These are phyloP conservation scores for Aspergillus tanneri DNA, from an alignment of 2,329 filamentous ascomycete genomes.

Conservation along the genomic window DNA sequence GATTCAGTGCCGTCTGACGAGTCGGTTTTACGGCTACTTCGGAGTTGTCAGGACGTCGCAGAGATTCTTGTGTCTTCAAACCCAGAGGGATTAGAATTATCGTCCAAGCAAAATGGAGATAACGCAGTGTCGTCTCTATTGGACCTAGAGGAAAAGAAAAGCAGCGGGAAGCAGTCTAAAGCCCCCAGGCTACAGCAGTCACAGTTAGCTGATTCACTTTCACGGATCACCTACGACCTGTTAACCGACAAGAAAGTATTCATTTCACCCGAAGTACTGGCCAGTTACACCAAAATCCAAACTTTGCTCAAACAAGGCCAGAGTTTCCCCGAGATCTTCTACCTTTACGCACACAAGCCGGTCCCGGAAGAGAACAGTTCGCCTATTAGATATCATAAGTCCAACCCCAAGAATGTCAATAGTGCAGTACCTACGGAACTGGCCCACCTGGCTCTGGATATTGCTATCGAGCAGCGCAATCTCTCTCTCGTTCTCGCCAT, in stretches of 20 bases:
- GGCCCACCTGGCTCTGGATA: slow-evolving; percentile 71
- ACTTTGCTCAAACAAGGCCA: slow-evolving; percentile 69
- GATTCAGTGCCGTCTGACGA: slow-evolving; percentile 37
- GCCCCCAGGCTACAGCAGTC: slow-evolving; percentile 32
- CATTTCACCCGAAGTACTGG: slow-evolving; percentile 71
- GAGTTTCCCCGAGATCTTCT: slow-evolving; percentile 75
- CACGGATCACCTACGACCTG: slow-evolving; percentile 64
- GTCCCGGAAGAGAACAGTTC: slow-evolving; percentile 62
- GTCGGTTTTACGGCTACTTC: slow-evolving; percentile 33
- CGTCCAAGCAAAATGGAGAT: slow-evolving; percentile 23
- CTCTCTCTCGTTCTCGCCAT: slow-evolving; percentile 76
- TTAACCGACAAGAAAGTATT: slow-evolving; percentile 73
- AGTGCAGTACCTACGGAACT: slow-evolving; percentile 70
- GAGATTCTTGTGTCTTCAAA: slow-evolving; percentile 31
- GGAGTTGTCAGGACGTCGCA: slow-evolving; percentile 36
- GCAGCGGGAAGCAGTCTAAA: slow-evolving; percentile 24
- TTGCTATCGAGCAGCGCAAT: slow-evolving; percentile 76
- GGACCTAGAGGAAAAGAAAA: slow-evolving; percentile 41
- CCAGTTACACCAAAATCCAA: slow-evolving; percentile 74
- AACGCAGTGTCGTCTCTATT: slow-evolving; percentile 44
- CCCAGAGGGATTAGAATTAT: slow-evolving; percentile 16
- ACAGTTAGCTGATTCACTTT: slow-evolving; percentile 47
- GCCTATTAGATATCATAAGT: slow-evolving; percentile 59
- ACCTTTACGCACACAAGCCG: slow-evolving; percentile 81
- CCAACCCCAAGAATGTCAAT: slow-evolving; percentile 66